These are phyloP conservation scores for Metarhizium rileyi DNA, from an alignment of 2,329 filamentous ascomycete genomes.

Conservation along the genomic window DNA sequence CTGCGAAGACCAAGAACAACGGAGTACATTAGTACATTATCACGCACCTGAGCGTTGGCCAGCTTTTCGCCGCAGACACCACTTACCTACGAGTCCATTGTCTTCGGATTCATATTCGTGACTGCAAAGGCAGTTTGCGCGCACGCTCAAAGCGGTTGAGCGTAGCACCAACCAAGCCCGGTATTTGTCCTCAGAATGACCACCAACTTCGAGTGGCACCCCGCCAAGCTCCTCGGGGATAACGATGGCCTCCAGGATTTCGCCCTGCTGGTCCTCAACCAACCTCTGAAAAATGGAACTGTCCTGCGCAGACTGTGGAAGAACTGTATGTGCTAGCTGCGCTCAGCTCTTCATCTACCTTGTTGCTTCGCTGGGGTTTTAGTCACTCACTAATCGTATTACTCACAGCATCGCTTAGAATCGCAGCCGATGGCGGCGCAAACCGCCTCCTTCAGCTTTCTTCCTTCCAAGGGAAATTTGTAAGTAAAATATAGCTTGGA, in stretches of 20 bases:
- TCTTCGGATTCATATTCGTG: neutral
- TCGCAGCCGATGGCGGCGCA: conserved; percentile 88
- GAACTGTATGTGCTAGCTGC: conserved; percentile 26
- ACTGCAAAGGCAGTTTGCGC: neutral
- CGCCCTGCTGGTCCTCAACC: conserved; percentile 41
- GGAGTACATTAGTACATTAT: no score
- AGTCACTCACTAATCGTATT: conserved; percentile 1
- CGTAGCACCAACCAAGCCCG: neutral
- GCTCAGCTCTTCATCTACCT: neutral
- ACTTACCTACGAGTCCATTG: neutral
- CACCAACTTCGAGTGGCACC: conserved; percentile 29
- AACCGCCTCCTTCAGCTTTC: conserved; percentile 55
- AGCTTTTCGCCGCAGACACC: neutral
- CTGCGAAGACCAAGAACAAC: neutral
- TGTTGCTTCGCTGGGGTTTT: neutral
- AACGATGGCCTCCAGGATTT: conserved; percentile 25
- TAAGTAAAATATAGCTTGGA: conserved; percentile 17
- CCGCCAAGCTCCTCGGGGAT: conserved; percentile 26
- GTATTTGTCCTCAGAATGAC: conserved; percentile 11
- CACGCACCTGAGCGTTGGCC: neutral
- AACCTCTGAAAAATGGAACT: conserved; percentile 35
- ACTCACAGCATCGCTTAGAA: conserved; percentile 47
- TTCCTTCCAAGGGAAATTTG: conserved; percentile 32
- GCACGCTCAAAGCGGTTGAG: neutral
- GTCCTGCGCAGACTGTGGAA: conserved; percentile 41